phyloP scores from a whole-genome alignment of 805 yeast genomes.

The Spencermartinsiella europaea region DNA sequence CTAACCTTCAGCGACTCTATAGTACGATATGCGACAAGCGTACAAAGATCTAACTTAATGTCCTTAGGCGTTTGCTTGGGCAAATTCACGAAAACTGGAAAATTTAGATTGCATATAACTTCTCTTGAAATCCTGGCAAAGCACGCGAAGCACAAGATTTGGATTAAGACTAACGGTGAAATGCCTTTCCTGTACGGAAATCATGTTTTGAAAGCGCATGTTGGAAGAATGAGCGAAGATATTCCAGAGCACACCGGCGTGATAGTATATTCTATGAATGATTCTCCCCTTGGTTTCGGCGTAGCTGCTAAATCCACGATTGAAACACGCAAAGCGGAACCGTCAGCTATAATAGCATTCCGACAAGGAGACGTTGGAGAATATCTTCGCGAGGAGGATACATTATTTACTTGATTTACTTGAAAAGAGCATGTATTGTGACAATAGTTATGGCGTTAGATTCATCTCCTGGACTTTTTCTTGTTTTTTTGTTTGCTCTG shows the following conservation, averaged over 20 bases:
- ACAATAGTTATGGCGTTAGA: neutral
- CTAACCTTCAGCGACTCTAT: constrained; percentile 49
- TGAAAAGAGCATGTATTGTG: too few species aligned
- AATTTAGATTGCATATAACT: constrained; percentile 93
- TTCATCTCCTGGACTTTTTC: constrained; percentile 32
- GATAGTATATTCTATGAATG: constrained; percentile 81
- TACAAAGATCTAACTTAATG: constrained; percentile 85
- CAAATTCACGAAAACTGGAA: constrained; percentile 95
- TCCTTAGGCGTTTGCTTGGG: constrained; percentile 92
- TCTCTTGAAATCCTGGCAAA: constrained; percentile 75
- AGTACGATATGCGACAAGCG: constrained; percentile 83
- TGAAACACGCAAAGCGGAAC: constrained; percentile 83
- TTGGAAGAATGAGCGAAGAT: constrained; percentile 95
- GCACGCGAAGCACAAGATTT: constrained; percentile 85
- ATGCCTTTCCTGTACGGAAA: constrained; percentile 98
- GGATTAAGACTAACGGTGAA: constrained; percentile 97
- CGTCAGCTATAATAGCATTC: constrained; percentile 90
- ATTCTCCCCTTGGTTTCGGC: constrained; percentile 92
- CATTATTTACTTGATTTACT: constrained; percentile 63
- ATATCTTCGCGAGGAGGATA: constrained; percentile 95
- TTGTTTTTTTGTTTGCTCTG: constrained; percentile 26
- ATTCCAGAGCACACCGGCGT: constrained; percentile 98
- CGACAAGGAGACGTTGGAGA: constrained; percentile 98
- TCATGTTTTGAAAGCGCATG: constrained; percentile 92
- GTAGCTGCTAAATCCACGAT: constrained; percentile 87